A percentile compares a stretch with the other conserved stretches of the same genome.
These are phyloP conservation scores for Pyracantha coccinea DNA, from an alignment of 331 rosid species.

Conservation along the genomic window DNA sequence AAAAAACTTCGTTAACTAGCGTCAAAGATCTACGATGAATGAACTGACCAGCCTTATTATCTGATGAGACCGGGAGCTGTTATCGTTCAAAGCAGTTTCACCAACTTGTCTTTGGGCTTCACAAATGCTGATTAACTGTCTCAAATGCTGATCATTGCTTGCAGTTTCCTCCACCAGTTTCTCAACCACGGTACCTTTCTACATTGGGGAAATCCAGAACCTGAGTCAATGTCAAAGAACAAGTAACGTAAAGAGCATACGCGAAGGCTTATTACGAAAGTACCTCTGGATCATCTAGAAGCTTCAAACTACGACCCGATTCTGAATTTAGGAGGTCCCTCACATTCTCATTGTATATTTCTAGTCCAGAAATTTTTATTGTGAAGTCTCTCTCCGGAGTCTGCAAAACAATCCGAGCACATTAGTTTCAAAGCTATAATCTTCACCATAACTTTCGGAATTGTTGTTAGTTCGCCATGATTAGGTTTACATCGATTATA, in stretches of 20 bases:
- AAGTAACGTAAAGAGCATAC: neutral
- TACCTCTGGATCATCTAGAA: slow-evolving; percentile 97
- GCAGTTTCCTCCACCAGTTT: slow-evolving; percentile 94
- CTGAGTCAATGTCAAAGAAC: neutral
- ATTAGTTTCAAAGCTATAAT: slow-evolving; percentile 4
- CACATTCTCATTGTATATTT: slow-evolving; percentile 95
- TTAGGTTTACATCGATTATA: slow-evolving; percentile 68
- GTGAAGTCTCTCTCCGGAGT: slow-evolving; percentile 83
- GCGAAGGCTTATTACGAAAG: neutral
- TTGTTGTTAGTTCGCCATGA: neutral
- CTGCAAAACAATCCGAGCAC: slow-evolving; percentile 36
- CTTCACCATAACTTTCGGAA: neutral
- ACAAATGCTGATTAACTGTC: slow-evolving; percentile 82
- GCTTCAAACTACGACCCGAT: slow-evolving; percentile 85
- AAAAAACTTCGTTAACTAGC: neutral
- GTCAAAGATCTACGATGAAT: slow-evolving; percentile 5
- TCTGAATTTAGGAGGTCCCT: slow-evolving; percentile 86
- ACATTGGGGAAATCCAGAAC: slow-evolving; percentile 14
- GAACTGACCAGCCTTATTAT: slow-evolving; percentile 84
- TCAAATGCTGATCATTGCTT: slow-evolving; percentile 72
- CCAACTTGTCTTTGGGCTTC: slow-evolving; percentile 99
- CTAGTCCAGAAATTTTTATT: slow-evolving; percentile 86
- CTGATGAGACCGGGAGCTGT: slow-evolving; percentile 96
- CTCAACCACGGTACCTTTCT: slow-evolving; percentile 99
- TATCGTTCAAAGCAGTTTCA: slow-evolving; percentile 93